Percentiles rank a stretch among this genome's conserved stretches.
Conservation (phyloP, 805 yeast species). For the Kregervanrija pseudodelftensis region DNA sequence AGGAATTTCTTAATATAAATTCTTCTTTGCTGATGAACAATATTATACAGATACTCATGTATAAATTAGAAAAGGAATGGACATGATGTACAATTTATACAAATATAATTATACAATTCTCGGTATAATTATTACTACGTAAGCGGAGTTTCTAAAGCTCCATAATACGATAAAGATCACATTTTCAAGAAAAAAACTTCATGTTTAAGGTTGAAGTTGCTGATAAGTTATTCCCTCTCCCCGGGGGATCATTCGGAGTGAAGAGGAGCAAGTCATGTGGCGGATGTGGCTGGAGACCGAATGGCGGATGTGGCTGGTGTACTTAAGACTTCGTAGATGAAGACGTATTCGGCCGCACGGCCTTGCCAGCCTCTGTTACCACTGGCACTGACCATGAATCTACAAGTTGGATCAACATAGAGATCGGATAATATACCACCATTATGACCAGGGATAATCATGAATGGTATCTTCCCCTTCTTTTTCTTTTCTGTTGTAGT, state of each 20-base stretch:
- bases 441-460: constrained; percentile 93
- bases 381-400: constrained; percentile 84
- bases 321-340: constrained; percentile 23
- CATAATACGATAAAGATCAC: too few relatives aligned
- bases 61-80: too few relatives aligned
- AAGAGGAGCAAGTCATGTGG: background rate
- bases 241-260: background rate
- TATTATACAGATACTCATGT: too few relatives aligned
- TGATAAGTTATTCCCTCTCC: background rate
- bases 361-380: constrained; percentile 98
- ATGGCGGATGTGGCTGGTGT: background rate
- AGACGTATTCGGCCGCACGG: constrained; percentile 66
- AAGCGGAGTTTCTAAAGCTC: too few relatives aligned
- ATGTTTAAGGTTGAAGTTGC: too few relatives aligned
- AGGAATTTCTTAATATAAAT: too few relatives aligned
- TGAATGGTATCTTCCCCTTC: constrained; percentile 59
- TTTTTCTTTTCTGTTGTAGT: constrained; percentile 16
- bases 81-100: too few relatives aligned
- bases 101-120: too few relatives aligned
- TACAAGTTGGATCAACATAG: constrained; percentile 77
- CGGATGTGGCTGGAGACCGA: too few relatives aligned
- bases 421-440: constrained; percentile 82
- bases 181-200: too few relatives aligned
- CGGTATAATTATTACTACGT: too few relatives aligned
- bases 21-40: too few relatives aligned